A percentile compares a stretch with the other conserved stretches of the same genome.
phyloP scores from a whole-genome alignment of 768 basidiomycete genomes.

The Hygrophorus pudorinus region DNA sequence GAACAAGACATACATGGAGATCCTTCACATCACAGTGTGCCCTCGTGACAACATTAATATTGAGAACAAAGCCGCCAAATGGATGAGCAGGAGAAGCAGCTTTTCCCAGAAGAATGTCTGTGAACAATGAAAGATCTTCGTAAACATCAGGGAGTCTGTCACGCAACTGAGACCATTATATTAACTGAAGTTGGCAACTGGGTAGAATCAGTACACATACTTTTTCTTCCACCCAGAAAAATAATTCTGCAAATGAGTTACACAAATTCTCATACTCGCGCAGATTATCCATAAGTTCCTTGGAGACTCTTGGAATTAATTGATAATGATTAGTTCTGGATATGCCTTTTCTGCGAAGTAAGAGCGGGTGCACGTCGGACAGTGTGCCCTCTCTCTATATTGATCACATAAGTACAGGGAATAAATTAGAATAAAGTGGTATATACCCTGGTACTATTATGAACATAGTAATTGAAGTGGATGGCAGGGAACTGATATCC shows the following conservation, averaged over 20 bases:
- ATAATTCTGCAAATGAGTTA: constrained; percentile 9
- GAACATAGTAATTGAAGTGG: constrained; percentile 2
- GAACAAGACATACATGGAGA: constrained; percentile 16
- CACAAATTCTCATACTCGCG: neutral
- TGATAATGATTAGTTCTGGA: neutral
- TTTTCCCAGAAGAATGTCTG: constrained; percentile 9
- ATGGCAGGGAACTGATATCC: constrained; percentile 2
- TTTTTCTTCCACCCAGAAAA: constrained; percentile 28
- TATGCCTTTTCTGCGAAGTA: neutral
- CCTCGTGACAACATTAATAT: constrained; percentile 12
- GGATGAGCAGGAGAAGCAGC: constrained; percentile 12
- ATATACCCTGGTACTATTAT: neutral
- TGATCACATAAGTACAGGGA: neutral
- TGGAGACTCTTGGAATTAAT: neutral
- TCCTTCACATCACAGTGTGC: constrained; percentile 15
- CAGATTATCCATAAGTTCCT: neutral
- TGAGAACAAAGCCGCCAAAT: too few relatives aligned
- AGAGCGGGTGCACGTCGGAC: neutral
- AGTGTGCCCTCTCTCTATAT: constrained; percentile 4
- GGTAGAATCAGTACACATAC: neutral
- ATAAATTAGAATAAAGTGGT: too few relatives aligned
- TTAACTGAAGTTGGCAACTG: too few relatives aligned
- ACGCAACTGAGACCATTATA: neutral
- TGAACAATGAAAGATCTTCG: constrained; percentile 5
- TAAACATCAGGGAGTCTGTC: constrained; percentile 10